Conservation (phyloP, 441 rosid genomes). For the Adansonia gregorii region DNA sequence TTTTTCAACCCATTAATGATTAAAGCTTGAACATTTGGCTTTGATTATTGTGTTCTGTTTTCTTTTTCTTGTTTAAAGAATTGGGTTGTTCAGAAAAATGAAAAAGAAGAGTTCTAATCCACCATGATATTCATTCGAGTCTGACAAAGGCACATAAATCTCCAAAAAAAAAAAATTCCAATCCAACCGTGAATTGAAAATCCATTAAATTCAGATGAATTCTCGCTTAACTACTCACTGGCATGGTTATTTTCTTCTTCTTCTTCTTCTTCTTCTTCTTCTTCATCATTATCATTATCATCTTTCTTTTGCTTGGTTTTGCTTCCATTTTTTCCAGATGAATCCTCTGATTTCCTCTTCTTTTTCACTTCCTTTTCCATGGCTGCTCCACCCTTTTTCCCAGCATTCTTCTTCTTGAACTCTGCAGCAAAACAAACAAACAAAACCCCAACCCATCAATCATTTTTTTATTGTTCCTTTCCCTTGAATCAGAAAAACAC, state of each 20-base stretch:
- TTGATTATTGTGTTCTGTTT: not conserved
- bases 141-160: no score
- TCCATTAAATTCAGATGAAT: not conserved
- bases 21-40: not conserved
- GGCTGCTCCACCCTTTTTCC: slow-evolving; percentile 22
- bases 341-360: slow-evolving; percentile 36
- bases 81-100: not conserved
- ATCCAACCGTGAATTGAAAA: not conserved
- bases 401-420: slow-evolving; percentile 25
- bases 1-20: not conserved
- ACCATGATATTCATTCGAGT: no score
- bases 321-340: slow-evolving; percentile 35
- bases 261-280: slow-evolving; percentile 18
- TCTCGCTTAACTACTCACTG: not conserved
- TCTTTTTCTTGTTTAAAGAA: not conserved
- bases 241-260: not conserved
- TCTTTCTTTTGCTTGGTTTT: slow-evolving; percentile 33
- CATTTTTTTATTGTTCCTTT: not conserved
- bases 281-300: slow-evolving; percentile 14
- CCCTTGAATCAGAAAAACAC: not conserved
- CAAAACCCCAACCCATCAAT: not conserved
- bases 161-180: not conserved
- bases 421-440: slow-evolving; percentile 24
- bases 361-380: slow-evolving; percentile 26
- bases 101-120: no score